Conservation (phyloP, 192 early-diverging fungal genomes). For the Coemansia sp. region DNA sequence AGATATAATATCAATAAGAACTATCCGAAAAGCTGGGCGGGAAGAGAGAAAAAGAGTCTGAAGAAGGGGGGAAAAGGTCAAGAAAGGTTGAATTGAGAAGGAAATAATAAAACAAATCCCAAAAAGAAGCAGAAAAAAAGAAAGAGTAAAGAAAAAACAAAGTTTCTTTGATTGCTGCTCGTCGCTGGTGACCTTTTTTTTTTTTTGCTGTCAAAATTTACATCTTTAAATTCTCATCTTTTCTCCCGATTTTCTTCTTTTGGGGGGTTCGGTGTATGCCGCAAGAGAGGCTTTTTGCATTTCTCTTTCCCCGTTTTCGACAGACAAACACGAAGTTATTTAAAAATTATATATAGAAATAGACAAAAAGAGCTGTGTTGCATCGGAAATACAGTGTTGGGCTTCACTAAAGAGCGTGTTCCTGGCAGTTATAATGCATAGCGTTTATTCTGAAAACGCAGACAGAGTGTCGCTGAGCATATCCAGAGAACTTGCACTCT, state of each 20-base stretch:
- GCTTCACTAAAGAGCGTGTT: too few species aligned
- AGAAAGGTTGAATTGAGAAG: not conserved
- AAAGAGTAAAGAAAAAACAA: not conserved
- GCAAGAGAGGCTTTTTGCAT: not conserved
- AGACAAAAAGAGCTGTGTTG: too few species aligned
- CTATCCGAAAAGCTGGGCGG: not conserved
- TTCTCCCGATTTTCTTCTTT: too few species aligned
- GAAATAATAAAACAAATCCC: conserved; percentile 6
- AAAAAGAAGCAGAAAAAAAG: not conserved
- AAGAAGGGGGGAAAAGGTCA: not conserved
- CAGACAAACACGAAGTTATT: not conserved
- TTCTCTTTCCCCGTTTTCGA: not conserved
- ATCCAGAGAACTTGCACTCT: not conserved
- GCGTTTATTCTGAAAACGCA: not conserved
- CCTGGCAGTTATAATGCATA: not conserved
- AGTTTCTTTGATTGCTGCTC: not conserved
- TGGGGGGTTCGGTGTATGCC: too few species aligned
- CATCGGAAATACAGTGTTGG: too few species aligned
- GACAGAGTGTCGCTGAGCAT: not conserved
- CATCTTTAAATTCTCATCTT: too few species aligned
- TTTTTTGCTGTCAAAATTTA: not conserved
- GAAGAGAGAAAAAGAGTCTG: conserved; percentile 1
- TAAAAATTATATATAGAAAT: too few species aligned
- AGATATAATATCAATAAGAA: not conserved
- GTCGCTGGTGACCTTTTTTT: not conserved